These are phyloP conservation scores for Thalassiosira livingstoniorum DNA, from an alignment of 352 stramenopile genomes.

Conservation along the genomic window DNA sequence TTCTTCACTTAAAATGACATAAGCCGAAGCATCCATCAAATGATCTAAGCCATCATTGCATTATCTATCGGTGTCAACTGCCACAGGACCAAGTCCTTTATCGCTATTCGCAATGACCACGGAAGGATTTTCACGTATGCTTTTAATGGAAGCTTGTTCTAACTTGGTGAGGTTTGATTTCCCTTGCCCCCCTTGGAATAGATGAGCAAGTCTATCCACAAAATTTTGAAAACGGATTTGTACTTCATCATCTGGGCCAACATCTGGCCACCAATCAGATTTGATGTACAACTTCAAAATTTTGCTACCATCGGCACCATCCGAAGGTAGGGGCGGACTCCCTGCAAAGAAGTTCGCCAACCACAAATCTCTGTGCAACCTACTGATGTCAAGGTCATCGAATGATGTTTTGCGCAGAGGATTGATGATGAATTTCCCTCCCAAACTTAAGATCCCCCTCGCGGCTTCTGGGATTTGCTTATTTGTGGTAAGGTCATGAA, in stretches of 20 bases:
- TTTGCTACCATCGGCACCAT: too few species aligned
- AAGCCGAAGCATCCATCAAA: not conserved
- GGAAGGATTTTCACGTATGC: not conserved
- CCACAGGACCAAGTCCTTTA: conserved; percentile 10
- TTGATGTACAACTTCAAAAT: conserved; percentile 9
- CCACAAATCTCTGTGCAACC: conserved; percentile 9
- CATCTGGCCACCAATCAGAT: not conserved
- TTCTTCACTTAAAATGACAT: not conserved
- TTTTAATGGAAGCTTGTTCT: not conserved
- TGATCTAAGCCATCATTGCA: not conserved
- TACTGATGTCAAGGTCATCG: conserved; percentile 6
- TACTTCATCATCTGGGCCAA: not conserved
- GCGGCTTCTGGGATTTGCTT: not conserved
- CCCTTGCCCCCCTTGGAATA: not conserved
- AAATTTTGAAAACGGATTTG: not conserved
- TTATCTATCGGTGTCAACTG: conserved; percentile 9
- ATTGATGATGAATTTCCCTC: conserved; percentile 14
- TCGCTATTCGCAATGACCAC: conserved; percentile 13
- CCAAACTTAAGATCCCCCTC: conserved; percentile 2
- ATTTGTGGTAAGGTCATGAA: conserved; percentile 24
- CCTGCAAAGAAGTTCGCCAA: conserved; percentile 16
- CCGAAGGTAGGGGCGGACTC: not conserved
- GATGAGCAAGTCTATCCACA: not conserved
- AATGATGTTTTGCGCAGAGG: not conserved
- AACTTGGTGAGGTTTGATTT: not conserved